Percentiles rank a stretch among this genome's conserved stretches.
Evolutionary conservation across 2,329 filamentous ascomycete genomes (phyloP).

Genomic region (Dissoconium aciculare): DNA sequence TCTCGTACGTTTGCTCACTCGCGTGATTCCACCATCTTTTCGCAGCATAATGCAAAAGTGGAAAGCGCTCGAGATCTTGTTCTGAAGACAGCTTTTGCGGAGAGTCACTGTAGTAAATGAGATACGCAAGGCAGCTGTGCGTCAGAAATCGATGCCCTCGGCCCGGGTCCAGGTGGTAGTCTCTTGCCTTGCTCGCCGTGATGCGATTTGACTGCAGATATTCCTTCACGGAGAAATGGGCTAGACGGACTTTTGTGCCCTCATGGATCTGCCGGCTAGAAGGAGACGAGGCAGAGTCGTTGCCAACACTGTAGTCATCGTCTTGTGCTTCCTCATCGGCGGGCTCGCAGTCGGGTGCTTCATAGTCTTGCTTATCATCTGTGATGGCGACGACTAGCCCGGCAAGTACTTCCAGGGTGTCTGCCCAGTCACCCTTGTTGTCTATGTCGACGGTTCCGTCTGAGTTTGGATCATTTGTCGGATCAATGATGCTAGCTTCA

Average conservation of each 20-base stretch:
- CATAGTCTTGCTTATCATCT: conserved; percentile 1
- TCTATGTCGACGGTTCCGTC: conserved; percentile 6
- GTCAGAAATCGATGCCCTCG: conserved; percentile 4
- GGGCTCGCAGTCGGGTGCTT: not conserved
- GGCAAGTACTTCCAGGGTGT: conserved; percentile 7
- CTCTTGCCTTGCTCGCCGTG: not conserved
- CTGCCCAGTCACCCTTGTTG: conserved; percentile 6
- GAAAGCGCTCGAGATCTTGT: conserved; percentile 2
- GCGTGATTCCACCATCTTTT: conserved; percentile 1
- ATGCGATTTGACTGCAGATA: conserved; percentile 12
- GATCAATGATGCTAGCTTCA: conserved; percentile 10
- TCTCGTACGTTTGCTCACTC: conserved; percentile 2
- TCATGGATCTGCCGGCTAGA: too few relatives aligned
- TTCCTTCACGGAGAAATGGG: conserved; percentile 13
- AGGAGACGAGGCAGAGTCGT: too few relatives aligned
- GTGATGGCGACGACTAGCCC: conserved; percentile 2
- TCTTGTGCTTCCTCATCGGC: not conserved
- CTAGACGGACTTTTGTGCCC: conserved; percentile 8
- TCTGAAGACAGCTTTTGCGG: conserved; percentile 3
- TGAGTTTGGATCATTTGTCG: conserved; percentile 1
- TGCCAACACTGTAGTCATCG: conserved; percentile 2
- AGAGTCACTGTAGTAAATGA: conserved; percentile 1
- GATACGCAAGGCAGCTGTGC: conserved; percentile 10
- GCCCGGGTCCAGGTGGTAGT: conserved; percentile 5
- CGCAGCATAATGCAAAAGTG: not conserved